Evolutionary conservation across 306 rosid species (phyloP).

Genomic region (Lablab purpureus): DNA sequence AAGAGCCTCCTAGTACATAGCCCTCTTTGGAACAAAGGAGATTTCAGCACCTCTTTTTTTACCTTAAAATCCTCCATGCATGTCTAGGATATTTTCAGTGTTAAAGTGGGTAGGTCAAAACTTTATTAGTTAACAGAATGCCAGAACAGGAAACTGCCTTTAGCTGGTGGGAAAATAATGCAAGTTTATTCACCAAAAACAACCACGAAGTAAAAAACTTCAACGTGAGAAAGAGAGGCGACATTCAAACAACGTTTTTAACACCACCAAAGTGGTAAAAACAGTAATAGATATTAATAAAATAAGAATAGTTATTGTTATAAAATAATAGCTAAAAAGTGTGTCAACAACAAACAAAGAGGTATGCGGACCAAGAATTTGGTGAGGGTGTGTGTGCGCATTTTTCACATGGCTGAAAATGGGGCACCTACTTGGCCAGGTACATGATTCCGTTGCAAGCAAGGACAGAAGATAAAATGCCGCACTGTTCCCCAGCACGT

Average conservation of each 20-base stretch:
- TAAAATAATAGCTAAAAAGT: neutral
- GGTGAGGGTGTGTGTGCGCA: neutral
- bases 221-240: no score
- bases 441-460: neutral
- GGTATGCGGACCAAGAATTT: neutral
- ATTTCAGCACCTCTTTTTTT: neutral
- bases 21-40: neutral
- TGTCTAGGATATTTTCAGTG: constrained; percentile 38
- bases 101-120: constrained; percentile 26
- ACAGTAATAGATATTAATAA: no score
- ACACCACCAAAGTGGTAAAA: no score
- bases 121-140: neutral
- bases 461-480: constrained; percentile 8
- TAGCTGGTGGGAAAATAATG: neutral
- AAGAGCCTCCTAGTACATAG: constrained; percentile 23
- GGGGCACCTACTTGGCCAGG: neutral
- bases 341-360: neutral
- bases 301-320: no score
- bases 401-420: constrained; percentile 50
- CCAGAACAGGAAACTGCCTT: constrained; percentile 24
- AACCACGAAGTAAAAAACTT: no score
- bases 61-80: constrained; percentile 35
- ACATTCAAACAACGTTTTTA: no score
- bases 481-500: constrained; percentile 31
- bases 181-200: no score